A percentile compares a stretch with the other conserved stretches of the same genome.
phyloP scores from a whole-genome alignment of 352 stramenopile species.

The Globisporangium spinosum region DNA sequence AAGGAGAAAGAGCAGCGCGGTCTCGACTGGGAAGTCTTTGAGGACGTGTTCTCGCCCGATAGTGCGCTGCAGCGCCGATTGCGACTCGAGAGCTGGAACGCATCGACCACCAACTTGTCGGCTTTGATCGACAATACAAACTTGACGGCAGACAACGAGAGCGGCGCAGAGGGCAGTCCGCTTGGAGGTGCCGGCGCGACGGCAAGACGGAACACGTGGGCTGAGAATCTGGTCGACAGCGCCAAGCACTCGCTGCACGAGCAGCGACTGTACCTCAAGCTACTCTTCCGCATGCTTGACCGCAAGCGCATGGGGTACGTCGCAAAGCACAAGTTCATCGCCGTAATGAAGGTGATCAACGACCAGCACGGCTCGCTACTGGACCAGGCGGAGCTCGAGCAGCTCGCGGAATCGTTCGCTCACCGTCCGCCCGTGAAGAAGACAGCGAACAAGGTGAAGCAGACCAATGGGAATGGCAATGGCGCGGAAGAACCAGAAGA shows the following conservation, averaged over 20 bases:
- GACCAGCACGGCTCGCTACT: constrained; percentile 63
- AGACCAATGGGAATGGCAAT: constrained; percentile 2
- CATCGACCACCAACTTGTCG: constrained; percentile 47
- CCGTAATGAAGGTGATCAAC: constrained; percentile 73
- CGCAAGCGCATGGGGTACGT: constrained; percentile 62
- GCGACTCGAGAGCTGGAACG: constrained; percentile 55
- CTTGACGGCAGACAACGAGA: constrained; percentile 30
- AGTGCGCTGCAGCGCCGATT: constrained; percentile 60
- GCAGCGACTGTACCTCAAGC: constrained; percentile 78
- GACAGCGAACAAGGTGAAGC: constrained; percentile 22
- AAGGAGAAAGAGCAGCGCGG: constrained; percentile 38
- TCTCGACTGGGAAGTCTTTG: constrained; percentile 69
- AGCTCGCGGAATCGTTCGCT: constrained; percentile 61
- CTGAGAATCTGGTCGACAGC: constrained; percentile 61
- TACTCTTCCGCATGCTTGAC: constrained; percentile 75
- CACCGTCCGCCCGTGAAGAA: constrained; percentile 21
- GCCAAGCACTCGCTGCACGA: constrained; percentile 75
- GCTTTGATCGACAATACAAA: constrained; percentile 15
- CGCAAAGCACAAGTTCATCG: constrained; percentile 65
- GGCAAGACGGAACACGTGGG: constrained; percentile 46
- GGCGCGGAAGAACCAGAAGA: constrained; percentile 16
- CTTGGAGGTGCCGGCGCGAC: constrained; percentile 3
- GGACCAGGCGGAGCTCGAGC: constrained; percentile 54
- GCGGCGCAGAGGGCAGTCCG: constrained; percentile 24
- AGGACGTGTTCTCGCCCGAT: constrained; percentile 73